Evolutionary conservation across 192 early-diverging fungal genomes (phyloP), one percentile per base, ranked within the genome.

Genomic region (Linnemannia exigua): DNA sequence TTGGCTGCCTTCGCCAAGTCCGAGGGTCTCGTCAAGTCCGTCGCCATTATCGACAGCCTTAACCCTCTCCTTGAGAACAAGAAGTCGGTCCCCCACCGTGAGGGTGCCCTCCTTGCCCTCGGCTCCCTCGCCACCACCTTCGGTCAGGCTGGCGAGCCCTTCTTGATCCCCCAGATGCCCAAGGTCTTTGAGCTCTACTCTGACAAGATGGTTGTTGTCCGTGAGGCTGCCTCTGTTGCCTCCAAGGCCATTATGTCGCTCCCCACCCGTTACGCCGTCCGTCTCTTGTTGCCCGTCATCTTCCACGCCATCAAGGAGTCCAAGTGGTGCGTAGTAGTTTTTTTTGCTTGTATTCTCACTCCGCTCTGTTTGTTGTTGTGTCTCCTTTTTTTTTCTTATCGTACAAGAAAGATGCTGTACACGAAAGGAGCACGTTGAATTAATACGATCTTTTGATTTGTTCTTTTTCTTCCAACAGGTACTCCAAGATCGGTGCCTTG

Each of bases 11-110:
- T 89, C 67, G 89, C 93, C 92, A 93, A 94, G 87, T 91, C 92
- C 80, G 85, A 90, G 81, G 89, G 88, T 61, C 76, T 84, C 52
- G 90, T 95, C 66, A 90, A 91, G 74, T 89, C 91, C 41, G 90
- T 88, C 89, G 89, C 87, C 50, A 88, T 95, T 74, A 78, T 94
- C 54, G 91, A 92, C 52, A 82, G 89, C 74, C 86, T 96, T 41
- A 75, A 76, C 66, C 90, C 91, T 80, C 92, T 93, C 70, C 83
- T 92, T 63, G 88, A 88, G 78, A 91, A 94, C 92, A 96, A 96
- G 91, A 95, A 95, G 92, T 89, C 74, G 76, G 79, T 89, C 76
- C 80, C 81, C 72, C 90, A 91, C 69, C 93, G 94, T 81, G 91
- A 95, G 80, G 95, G 90, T 48, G 92, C 92, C 61, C 81, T 92